Percentiles rank a stretch among this genome's conserved stretches.
phyloP scores from a whole-genome alignment of 306 rosid genomes.

The Acacia crassicarpa region DNA sequence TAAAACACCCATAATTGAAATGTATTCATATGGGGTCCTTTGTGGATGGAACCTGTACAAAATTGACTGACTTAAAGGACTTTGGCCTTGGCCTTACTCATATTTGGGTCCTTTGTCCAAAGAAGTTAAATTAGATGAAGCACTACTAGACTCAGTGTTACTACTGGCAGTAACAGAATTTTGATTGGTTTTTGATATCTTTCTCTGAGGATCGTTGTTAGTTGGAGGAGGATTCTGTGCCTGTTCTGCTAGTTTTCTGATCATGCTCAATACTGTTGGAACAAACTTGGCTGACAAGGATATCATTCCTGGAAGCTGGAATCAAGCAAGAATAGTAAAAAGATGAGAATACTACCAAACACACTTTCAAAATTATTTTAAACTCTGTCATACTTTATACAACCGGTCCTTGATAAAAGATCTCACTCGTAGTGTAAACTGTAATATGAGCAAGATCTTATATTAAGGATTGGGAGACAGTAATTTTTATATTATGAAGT shows the following conservation, averaged over 20 bases:
- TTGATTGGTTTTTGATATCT: conserved; percentile 38
- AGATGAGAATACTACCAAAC: not conserved
- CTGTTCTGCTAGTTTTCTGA: conserved; percentile 83
- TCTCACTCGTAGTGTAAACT: too few relatives aligned
- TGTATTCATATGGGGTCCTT: conserved; percentile 16
- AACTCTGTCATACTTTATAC: not conserved
- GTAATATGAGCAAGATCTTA: too few relatives aligned
- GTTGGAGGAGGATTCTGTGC: conserved; percentile 54
- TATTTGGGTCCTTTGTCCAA: conserved; percentile 42
- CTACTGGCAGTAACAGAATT: conserved; percentile 45
- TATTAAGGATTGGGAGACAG: rapidly evolving
- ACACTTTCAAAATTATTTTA: not conserved
- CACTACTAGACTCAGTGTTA: conserved; percentile 49
- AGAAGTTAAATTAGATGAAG: conserved; percentile 64
- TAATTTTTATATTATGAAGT: not conserved
- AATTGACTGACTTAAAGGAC: not conserved
- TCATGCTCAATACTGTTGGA: conserved; percentile 79
- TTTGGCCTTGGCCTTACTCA: conserved; percentile 39
- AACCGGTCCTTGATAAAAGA: too few relatives aligned
- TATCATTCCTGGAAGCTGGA: conserved; percentile 88
- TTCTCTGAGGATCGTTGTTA: conserved; percentile 50
- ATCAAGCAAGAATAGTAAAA: not conserved
- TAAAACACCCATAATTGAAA: conserved; percentile 34
- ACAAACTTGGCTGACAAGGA: conserved; percentile 74
- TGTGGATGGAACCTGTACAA: conserved; percentile 35